Percentiles rank a stretch among this genome's conserved stretches.
phyloP scores from a whole-genome alignment of 306 rosid species.

The Pterocarpus santalinus region DNA sequence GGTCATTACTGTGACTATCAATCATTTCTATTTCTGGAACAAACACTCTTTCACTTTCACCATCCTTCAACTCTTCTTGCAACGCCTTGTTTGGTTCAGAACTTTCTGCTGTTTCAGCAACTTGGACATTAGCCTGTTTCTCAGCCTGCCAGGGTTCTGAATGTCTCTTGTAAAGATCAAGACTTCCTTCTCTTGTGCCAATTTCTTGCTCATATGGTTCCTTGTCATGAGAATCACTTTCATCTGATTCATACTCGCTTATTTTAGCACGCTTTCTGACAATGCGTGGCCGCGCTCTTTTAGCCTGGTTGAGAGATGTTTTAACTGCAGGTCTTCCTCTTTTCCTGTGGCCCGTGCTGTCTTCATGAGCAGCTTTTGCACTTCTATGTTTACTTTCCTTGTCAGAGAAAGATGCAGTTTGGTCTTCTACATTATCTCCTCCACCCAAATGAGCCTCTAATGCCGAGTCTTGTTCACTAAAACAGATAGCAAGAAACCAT shows the following conservation, averaged over 20 bases:
- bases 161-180: conserved; percentile 34
- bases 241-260: conserved; percentile 73
- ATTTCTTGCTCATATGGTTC: conserved; percentile 47
- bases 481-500: conserved; percentile 39
- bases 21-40: conserved; percentile 54
- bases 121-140: conserved; percentile 35
- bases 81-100: conserved; percentile 35
- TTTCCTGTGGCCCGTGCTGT: conserved; percentile 57
- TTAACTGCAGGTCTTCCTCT: conserved; percentile 77
- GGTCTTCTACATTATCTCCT: conserved; percentile 42
- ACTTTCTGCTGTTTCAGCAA: conserved; percentile 44
- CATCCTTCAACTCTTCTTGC: conserved; percentile 46
- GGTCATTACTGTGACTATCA: conserved; percentile 41
- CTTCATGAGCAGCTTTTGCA: conserved; percentile 48
- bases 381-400: conserved; percentile 46
- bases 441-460: conserved; percentile 39
- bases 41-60: conserved; percentile 32
- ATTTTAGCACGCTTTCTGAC: conserved; percentile 70
- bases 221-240: conserved; percentile 51
- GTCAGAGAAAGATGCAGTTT: conserved; percentile 39
- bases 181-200: conserved; percentile 30
- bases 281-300: conserved; percentile 55
- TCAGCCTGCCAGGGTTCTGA: conserved; percentile 44
- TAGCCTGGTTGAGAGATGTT: conserved; percentile 55
- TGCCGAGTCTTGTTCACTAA: conserved; percentile 60